A percentile compares a stretch with the other conserved stretches of the same genome.
These are phyloP conservation scores for Athelia sp. DNA, from an alignment of 1,284 basidiomycete genomes.

Conservation along the genomic window DNA sequence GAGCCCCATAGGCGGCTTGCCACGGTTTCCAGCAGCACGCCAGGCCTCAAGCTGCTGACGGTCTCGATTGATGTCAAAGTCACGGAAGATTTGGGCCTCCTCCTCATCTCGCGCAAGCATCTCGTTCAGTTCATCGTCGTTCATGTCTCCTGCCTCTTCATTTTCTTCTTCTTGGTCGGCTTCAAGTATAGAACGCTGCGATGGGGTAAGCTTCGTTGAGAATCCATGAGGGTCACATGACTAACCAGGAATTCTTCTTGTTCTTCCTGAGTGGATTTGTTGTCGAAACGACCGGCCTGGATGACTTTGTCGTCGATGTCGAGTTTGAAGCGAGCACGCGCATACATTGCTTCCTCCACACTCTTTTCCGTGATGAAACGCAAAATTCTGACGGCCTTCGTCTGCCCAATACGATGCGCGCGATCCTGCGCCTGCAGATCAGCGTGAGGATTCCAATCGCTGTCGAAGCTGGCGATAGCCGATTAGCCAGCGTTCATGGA, in stretches of 20 bases:
- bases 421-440: constrained; percentile 99
- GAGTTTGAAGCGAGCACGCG: constrained; percentile 92
- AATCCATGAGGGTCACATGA: constrained; percentile 11
- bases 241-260: constrained; percentile 91
- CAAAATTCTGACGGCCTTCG: constrained; percentile 95
- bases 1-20: constrained; percentile 73
- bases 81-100: constrained; percentile 75
- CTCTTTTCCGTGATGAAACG: constrained; percentile 98
- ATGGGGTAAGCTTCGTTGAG: constrained; percentile 4
- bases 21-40: constrained; percentile 74
- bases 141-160: constrained; percentile 92
- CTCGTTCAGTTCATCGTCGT: constrained; percentile 96
- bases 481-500: constrained; percentile 1
- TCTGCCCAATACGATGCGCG: constrained; percentile 99
- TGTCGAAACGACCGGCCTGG: constrained; percentile 98
- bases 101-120: constrained; percentile 85
- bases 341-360: constrained; percentile 97
- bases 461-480: constrained; percentile 66
- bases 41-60: constrained; percentile 68
- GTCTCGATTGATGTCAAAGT: constrained; percentile 84
- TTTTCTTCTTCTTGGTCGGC: constrained; percentile 90
- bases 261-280: constrained; percentile 97
- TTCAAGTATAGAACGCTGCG: constrained; percentile 78
- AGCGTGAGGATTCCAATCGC: constrained; percentile 94
- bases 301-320: constrained; percentile 99